Evolutionary conservation across 257 asterid species (phyloP), one percentile per base, ranked within the genome.

Genomic region (Scutellaria barbata): DNA sequence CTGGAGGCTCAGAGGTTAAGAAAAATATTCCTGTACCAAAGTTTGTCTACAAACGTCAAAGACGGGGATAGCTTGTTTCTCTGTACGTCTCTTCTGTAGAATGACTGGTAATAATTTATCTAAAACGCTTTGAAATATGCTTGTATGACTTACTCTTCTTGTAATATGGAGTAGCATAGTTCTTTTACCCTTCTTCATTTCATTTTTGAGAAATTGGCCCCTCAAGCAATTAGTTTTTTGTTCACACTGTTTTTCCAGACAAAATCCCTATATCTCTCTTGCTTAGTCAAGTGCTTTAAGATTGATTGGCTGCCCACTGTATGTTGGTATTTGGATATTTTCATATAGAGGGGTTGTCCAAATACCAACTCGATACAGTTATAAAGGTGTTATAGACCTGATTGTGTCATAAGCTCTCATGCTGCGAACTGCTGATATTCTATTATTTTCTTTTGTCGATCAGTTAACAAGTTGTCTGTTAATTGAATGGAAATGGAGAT

Each of bases 41-140:
- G 79, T 83, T 81, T 74, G 85, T 83, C 59, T 87, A 76, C 78
- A 76, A 76, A 59, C 82, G 82, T 54, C 88, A 83, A 77, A 89
- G 85, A 73, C 81, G 95, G 69, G 74, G 77, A 80, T 85, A 69
- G 82, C 69, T 46, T 69, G 62, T 8, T 30, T 30, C 35, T 30
- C 5, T 3, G 4, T 30, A 30, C 4, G 5, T 30, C 35, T 66
- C 61, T 18, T 39, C 64, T 39, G 69, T 30, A 11, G 45, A 33
- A 12, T 71, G 47, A 52, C 55, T 16, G 66, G 72, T 59, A 55
- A 46, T 55, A 13, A 40, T 43, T 58, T 50, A 33, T 56, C 50
- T 17, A 35, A 18, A 50, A 33, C 35, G 42, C 59, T 60, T 55
- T 3, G 22, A 69, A 8, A 14, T n/a, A 20, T 73, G 63, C 20